Base-by-base conservation (phyloP, 2,329 filamentous ascomycete species). In the Fusarium begoniae region DNA sequence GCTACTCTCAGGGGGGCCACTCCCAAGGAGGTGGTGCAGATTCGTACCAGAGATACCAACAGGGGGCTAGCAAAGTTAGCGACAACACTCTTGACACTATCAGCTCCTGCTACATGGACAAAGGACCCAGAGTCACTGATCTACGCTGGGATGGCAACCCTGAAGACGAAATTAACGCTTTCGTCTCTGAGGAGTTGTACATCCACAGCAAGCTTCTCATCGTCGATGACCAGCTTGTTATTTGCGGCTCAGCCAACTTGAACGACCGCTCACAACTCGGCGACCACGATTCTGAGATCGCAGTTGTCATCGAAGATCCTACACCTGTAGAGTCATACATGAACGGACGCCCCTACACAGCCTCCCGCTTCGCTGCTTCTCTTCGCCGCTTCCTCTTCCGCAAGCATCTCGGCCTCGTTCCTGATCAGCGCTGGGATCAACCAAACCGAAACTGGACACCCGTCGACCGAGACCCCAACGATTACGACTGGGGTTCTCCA, bases 371-470 rank as follows among this genome's bases (percentile, higher is more conserved):
- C 79, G 95, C 95, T 3, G 86, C 94, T 10, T 94, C 92, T 3
- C 91, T 98, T 17, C 93, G 96, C 28, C 90, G 95, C 41, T 91
- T 95, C 80, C 90, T 98, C 72, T 98, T 94, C 90, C 91, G 95
- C 75, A 97, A 98, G 84, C 96, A 98, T 80, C 89, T 98, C 4
- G 96, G 96, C 48, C 87, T 98, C 14, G 86, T 98, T 15, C 91
- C 92, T 1, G 87, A 94, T 14, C 94, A 98, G 81, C 85, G 86
- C 40, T 90, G 92, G 77, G 93, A 92, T 68, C 84, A 82, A 7
- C 87, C 91, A 10, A 89, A 93, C 76, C 87, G 88, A 62, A 98
- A 98, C 83, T 95, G 94, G 76, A 90, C 92, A 60, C 94, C 94
- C 0, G 90, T 95, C 3, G 88, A 88, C 65, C 88, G 90, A 57